Evolutionary conservation across 768 basidiomycete species (phyloP).

Genomic region (Termitomyces sp.): DNA sequence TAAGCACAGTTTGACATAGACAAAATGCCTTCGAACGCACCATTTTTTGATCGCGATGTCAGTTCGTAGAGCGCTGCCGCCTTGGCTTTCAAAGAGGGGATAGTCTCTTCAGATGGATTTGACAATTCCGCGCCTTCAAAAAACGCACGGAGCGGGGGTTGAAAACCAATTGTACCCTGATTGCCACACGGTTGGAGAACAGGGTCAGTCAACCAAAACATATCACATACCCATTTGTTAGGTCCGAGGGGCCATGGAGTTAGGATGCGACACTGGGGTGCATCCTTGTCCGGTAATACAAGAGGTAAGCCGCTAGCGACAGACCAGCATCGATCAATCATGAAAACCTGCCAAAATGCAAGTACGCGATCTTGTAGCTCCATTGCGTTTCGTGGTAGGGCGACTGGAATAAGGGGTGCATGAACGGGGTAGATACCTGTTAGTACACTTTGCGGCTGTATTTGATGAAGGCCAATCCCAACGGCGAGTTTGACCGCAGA

Average conservation of each 20-base stretch:
- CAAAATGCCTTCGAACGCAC: slow-evolving; percentile 19
- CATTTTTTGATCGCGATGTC: slow-evolving; percentile 35
- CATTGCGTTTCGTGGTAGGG: slow-evolving; percentile 29
- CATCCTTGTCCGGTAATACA: slow-evolving; percentile 45
- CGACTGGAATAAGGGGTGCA: slow-evolving; percentile 20
- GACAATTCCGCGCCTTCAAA: slow-evolving; percentile 21
- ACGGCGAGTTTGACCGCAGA: slow-evolving; percentile 58
- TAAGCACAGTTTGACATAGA: slow-evolving; percentile 6
- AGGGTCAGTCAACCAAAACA: background rate
- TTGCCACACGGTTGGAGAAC: background rate
- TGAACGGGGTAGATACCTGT: slow-evolving; percentile 7
- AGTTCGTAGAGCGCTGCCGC: slow-evolving; percentile 49
- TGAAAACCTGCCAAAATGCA: slow-evolving; percentile 59
- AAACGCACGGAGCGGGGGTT: slow-evolving; percentile 20
- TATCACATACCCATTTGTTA: slow-evolving; percentile 12
- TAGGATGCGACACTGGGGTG: slow-evolving; percentile 40
- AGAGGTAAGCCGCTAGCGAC: slow-evolving; percentile 48
- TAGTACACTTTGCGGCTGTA: slow-evolving; percentile 23
- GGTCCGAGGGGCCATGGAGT: slow-evolving; percentile 41
- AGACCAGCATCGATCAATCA: slow-evolving; percentile 57
- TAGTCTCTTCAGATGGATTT: slow-evolving; percentile 18
- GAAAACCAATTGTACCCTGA: slow-evolving; percentile 8
- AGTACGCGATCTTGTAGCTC: slow-evolving; percentile 43
- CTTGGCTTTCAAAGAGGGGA: slow-evolving; percentile 42
- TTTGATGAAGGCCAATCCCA: slow-evolving; percentile 53